Evolutionary conservation across 805 yeast species (phyloP), one percentile per base, ranked within the genome.

Genomic region (Jamesozyma lodderae): DNA sequence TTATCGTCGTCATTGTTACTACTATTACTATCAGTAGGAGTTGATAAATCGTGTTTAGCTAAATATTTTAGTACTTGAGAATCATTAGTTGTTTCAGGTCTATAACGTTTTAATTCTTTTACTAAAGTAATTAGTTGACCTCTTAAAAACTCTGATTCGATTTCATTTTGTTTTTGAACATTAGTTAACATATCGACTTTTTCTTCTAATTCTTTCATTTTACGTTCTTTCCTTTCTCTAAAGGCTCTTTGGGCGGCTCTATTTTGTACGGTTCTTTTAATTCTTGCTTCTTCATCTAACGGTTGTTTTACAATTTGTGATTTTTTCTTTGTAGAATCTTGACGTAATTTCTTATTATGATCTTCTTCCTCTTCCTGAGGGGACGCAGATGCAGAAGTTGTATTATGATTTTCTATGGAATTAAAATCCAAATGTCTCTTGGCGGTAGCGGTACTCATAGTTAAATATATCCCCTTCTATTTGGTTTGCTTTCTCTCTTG

Each of bases 171-270:
- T 41, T 76, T 64, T 41, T 79, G 78, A 48, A 79, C 83, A 44
- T 72, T 71, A 58, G 88, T 95, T 46, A 90, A 69, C 47, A 64
- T 59, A 35, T 70, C 62, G n/a, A 92, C 94, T 50, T 84, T 79
- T 33, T 76, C 78, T 56, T 87, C 96, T 41, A 90, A 68, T 48
- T 88, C 96, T 53, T 77, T 74, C 79, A 90, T 74, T 53, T 83
- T 85, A 36, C 70, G 69, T 59, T 90, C 96, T 58, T 88, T 90
- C 42, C 97, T 73, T 63, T 90, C 97, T 41, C 97, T 70, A 63
- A 87, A 88, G 4, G 97, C 97, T 41, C 97, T 70, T 64, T 90
- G 98, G 13, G 97, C 97, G 4, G 96, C 96, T 53, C 98, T 73
- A 61, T 90, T 90, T 63, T 90, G 97, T 3, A 96, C 96, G 11